These are phyloP conservation scores for Colletotrichum sp. DNA, from an alignment of 2,329 filamentous ascomycete species.

Conservation along the genomic window DNA sequence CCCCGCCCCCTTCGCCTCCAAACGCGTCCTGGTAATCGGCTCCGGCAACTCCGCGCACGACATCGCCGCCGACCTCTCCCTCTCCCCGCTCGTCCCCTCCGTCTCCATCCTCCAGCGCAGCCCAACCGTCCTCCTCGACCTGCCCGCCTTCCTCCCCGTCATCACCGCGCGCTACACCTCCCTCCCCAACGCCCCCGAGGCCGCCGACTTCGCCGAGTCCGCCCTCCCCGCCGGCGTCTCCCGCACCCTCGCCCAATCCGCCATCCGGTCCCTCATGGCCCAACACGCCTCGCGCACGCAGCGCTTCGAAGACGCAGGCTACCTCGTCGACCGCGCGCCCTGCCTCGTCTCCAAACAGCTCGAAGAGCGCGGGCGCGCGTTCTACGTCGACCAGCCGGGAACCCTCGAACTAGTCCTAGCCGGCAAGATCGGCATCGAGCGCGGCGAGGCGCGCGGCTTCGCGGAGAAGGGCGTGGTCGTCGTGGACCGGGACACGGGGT, in stretches of 20 bases:
- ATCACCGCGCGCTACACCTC: constrained; percentile 40
- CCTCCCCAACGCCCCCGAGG: constrained; percentile 46
- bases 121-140: constrained; percentile 53
- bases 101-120: constrained; percentile 60
- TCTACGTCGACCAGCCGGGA: constrained; percentile 43
- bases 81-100: constrained; percentile 43
- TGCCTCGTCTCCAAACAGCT: neutral
- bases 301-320: constrained; percentile 49
- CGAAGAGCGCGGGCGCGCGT: neutral
- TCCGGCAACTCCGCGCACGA: constrained; percentile 55
- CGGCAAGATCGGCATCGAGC: constrained; percentile 42
- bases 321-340: constrained; percentile 25
- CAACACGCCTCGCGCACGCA: constrained; percentile 44
- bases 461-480: constrained; percentile 26
- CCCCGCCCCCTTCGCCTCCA: constrained; percentile 28
- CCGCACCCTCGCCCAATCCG: constrained; percentile 45
- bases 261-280: constrained; percentile 41
- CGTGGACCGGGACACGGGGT: constrained; percentile 27
- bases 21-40: constrained; percentile 52
- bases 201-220: constrained; percentile 52
- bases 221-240: constrained; percentile 50
- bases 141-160: constrained; percentile 38
- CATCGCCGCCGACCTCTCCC: constrained; percentile 52
- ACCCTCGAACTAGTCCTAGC: constrained; percentile 37
- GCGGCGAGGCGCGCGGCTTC: constrained; percentile 32